Percentiles rank a stretch among this genome's conserved stretches.
Evolutionary conservation across 2,329 filamentous ascomycete genomes (phyloP).

Genomic region (Ilyonectria destructans): DNA sequence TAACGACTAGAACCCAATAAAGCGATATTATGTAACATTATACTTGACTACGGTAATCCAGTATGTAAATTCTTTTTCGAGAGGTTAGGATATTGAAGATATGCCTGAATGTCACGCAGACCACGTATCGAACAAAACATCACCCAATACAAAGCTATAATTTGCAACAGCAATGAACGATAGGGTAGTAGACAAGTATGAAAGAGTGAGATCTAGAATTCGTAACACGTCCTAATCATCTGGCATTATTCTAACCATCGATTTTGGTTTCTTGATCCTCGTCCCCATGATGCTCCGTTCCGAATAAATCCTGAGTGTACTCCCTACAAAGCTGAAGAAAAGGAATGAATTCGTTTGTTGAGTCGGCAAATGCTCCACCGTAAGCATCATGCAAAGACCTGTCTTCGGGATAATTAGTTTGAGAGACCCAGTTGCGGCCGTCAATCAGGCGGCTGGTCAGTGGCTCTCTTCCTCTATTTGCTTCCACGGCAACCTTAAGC

Average conservation of each 20-base stretch:
- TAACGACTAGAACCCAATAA: too few species aligned
- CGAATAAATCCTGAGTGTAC: neutral
- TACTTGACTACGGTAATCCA: too few species aligned
- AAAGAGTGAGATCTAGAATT: neutral
- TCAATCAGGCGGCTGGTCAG: slow-evolving; percentile 36
- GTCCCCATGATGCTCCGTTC: neutral
- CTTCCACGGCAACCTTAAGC: slow-evolving; percentile 18
- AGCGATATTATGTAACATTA: too few species aligned
- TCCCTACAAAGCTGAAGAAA: slow-evolving; percentile 19
- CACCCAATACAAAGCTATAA: neutral
- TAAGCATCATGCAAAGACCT: slow-evolving; percentile 24
- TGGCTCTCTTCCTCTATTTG: slow-evolving; percentile 14
- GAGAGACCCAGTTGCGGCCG: slow-evolving; percentile 33
- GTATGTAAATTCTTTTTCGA: too few species aligned
- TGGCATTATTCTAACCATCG: neutral
- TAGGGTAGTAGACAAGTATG: neutral
- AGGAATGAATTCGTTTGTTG: slow-evolving; percentile 10
- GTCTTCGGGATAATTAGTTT: slow-evolving; percentile 32
- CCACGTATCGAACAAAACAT: too few species aligned
- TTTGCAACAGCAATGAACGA: neutral
- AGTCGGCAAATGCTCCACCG: slow-evolving; percentile 32
- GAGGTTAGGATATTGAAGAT: too few species aligned
- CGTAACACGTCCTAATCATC: neutral
- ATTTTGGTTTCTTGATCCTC: neutral
- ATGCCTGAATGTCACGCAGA: too few species aligned